Conservation (phyloP, 495 filamentous ascomycete genomes). For the Neurospora sp. region DNA sequence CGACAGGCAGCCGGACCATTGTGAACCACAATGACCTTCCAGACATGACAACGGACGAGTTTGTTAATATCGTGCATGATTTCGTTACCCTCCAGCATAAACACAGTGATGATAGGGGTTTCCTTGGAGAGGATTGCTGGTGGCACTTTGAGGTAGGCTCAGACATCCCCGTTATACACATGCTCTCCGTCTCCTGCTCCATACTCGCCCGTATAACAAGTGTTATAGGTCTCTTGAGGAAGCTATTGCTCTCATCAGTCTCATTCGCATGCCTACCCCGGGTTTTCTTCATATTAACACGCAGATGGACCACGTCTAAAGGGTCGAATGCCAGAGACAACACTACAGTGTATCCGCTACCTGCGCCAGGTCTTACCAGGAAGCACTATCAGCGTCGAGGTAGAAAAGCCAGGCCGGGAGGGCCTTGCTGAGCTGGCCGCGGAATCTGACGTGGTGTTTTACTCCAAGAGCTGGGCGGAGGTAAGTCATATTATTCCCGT, state of each 20-base stretch:
- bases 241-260: background rate
- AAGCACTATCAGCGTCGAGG: conserved; percentile 53
- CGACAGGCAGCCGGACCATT: conserved; percentile 53
- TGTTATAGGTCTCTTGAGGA: background rate
- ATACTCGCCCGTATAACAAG: background rate
- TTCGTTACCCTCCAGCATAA: background rate
- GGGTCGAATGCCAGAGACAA: conserved; percentile 58
- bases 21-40: conserved; percentile 59
- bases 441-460: conserved; percentile 59
- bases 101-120: conserved; percentile 7
- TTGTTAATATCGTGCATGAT: conserved; percentile 17
- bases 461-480: conserved; percentile 59
- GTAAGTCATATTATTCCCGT: conserved; percentile 27
- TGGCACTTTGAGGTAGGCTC: conserved; percentile 63
- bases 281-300: background rate
- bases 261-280: background rate
- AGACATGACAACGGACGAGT: conserved; percentile 54
- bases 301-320: conserved; percentile 14
- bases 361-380: conserved; percentile 38
- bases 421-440: conserved; percentile 52
- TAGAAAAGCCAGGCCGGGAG: conserved; percentile 54
- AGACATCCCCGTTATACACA: background rate
- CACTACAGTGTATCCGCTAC: conserved; percentile 49
- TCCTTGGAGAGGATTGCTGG: conserved; percentile 32
- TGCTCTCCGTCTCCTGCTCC: background rate